A percentile compares a stretch with the other conserved stretches of the same genome.
Conservation (phyloP, 139 green algal genomes). For the Micractinium conductrix region DNA sequence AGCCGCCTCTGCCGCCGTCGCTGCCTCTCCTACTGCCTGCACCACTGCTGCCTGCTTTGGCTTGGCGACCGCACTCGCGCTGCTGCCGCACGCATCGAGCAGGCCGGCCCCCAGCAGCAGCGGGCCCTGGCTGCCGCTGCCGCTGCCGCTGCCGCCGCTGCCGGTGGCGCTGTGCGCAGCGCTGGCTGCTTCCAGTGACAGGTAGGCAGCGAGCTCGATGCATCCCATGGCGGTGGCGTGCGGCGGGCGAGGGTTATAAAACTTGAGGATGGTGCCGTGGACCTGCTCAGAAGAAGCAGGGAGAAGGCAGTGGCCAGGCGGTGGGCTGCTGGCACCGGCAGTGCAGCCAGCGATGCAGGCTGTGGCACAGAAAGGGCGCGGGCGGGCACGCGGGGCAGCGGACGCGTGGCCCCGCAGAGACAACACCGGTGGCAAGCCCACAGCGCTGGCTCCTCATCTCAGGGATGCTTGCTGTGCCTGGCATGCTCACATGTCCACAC, state of each 20-base stretch:
- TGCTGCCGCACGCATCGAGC: neutral
- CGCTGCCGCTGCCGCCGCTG: neutral
- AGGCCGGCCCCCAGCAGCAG: slow-evolving; percentile 8
- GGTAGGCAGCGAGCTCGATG: slow-evolving; percentile 25
- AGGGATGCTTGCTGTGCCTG: too few relatives aligned
- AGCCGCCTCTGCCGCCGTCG: neutral
- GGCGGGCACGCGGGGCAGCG: too few relatives aligned
- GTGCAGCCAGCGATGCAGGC: too few relatives aligned
- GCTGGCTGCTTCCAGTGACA: neutral
- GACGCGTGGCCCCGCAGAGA: too few relatives aligned
- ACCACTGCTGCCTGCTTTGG: neutral
- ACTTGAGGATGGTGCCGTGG: slow-evolving; percentile 17
- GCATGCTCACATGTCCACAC: too few relatives aligned
- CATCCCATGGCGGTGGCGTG: neutral
- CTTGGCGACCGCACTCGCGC: neutral
- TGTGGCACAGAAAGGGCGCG: too few relatives aligned
- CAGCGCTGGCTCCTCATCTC: too few relatives aligned
- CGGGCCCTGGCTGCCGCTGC: neutral
- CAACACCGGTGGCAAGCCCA: too few relatives aligned
- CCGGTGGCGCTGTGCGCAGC: neutral
- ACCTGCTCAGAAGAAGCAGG: too few relatives aligned
- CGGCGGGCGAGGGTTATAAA: neutral
- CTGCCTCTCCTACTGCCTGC: neutral
- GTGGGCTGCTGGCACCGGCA: too few relatives aligned
- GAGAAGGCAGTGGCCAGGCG: too few relatives aligned